Evolutionary conservation across 1,139 yeast genomes (phyloP), one percentile per base, ranked within the genome.

Genomic region (Zygosaccharomyces sapae): DNA sequence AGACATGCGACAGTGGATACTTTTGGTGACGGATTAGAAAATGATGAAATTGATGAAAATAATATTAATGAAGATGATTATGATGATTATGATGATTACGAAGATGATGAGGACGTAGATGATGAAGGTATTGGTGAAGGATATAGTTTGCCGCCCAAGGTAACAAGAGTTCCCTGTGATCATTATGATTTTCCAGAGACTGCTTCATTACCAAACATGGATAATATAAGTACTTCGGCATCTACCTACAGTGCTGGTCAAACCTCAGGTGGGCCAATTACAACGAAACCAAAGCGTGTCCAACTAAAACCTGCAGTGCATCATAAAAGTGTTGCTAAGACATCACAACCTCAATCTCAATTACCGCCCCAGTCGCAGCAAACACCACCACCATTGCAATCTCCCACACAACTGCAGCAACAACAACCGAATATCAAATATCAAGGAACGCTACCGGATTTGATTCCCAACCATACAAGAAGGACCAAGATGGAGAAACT

Each of bases 391-490:
- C 41, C 13, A 7, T 13, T 12, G 3, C 41, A 25, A 27, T 31
- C 29, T 20, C 44, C 5, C 12, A 36, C 16, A 18, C 50, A 22
- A 16, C 16, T 16, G 41, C 39, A 9, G 43, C 43, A 19, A 41
- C 31, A 29, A 20, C 50, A 2, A 12, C 47, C 51, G 4, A 50
- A 55, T n/a, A 47, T 56, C n/a, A 54, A 54, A 12, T 55, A 56
- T 38, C 54, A 55, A 29, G 61, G 62, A 3, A 58, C 62, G 5
- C 43, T 59, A 10, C 63, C 62, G 2, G 60, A 59, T 43, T 42
- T 59, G 10, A 58, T 59, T 33, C 62, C 63, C 13, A 56, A 53
- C 18, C 60, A 57, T 34, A 48, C 51, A 29, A 54, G 57, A 29
- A 48, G 43, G 12, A 46, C 52, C 4, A 57, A 54, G 42, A 51